Evolutionary conservation across 345 rosid genomes (phyloP).

Genomic region (Dimocarpus longan): DNA sequence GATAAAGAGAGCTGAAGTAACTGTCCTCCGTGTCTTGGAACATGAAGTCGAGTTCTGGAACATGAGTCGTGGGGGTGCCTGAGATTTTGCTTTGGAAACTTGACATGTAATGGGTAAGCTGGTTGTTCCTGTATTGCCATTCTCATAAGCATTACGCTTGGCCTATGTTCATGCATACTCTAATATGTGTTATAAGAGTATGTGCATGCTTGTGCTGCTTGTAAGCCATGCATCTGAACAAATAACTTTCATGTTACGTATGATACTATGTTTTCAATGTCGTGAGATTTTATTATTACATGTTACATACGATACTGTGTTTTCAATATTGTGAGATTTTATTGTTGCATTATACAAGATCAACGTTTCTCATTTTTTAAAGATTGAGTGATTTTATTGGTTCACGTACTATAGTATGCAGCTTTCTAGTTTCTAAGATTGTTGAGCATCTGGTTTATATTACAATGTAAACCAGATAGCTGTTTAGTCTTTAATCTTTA

Average conservation of each 20-base stretch:
- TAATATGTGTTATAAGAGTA: not conserved
- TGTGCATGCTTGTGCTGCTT: not conserved
- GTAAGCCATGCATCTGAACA: not conserved
- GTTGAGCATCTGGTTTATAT: no score
- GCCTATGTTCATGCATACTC: not conserved
- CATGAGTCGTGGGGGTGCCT: slow-evolving; percentile 51
- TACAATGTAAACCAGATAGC: not conserved
- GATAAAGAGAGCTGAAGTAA: slow-evolving; percentile 49
- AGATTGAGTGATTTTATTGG: no score
- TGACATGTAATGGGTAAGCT: not conserved
- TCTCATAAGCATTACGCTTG: not conserved
- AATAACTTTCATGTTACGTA: not conserved
- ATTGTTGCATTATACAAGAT: not conserved
- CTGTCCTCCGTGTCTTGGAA: slow-evolving; percentile 56
- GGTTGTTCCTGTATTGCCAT: not conserved
- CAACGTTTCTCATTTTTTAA: no score
- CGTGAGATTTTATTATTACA: not conserved
- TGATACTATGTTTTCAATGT: not conserved
- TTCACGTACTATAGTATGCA: not conserved
- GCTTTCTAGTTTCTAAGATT: not conserved
- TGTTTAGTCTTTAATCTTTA: no score
- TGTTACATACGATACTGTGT: not conserved
- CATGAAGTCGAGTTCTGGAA: slow-evolving; percentile 82
- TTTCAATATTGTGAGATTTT: not conserved
- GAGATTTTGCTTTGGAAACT: slow-evolving; percentile 5